A percentile compares a stretch with the other conserved stretches of the same genome.
Evolutionary conservation across 2,329 filamentous ascomycete genomes (phyloP).

Genomic region (Neoarthrinium moseri): DNA sequence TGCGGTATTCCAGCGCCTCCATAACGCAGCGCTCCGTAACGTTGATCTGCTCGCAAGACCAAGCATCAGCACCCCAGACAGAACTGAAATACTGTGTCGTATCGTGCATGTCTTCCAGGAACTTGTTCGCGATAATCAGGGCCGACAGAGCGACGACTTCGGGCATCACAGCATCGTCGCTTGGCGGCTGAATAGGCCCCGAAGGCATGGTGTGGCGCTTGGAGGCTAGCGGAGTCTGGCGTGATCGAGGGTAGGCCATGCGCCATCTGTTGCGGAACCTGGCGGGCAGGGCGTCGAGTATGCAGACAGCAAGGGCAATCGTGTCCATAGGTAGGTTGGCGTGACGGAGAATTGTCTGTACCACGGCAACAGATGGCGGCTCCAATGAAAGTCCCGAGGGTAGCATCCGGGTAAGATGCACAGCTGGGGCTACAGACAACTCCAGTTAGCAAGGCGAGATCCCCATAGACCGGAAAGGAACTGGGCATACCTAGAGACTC

Average conservation of each 20-base stretch:
- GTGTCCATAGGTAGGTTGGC: slow-evolving; percentile 59
- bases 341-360: slow-evolving; percentile 60
- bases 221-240: slow-evolving; percentile 18
- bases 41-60: slow-evolving; percentile 63
- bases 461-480: background rate
- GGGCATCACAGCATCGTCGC: slow-evolving; percentile 61
- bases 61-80: slow-evolving; percentile 53
- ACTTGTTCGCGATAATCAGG: slow-evolving; percentile 64
- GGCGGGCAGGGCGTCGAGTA: slow-evolving; percentile 63
- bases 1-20: slow-evolving; percentile 62
- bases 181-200: slow-evolving; percentile 31
- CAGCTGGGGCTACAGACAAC: slow-evolving; percentile 53
- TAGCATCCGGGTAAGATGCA: slow-evolving; percentile 65
- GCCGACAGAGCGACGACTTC: slow-evolving; percentile 64
- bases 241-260: slow-evolving; percentile 51
- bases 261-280: slow-evolving; percentile 65
- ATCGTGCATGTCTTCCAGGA: slow-evolving; percentile 58
- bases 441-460: slow-evolving; percentile 22
- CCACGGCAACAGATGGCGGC: slow-evolving; percentile 54
- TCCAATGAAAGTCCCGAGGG: slow-evolving; percentile 62
- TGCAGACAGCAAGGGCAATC: slow-evolving; percentile 63
- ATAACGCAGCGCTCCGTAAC: slow-evolving; percentile 63
- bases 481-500: slow-evolving; percentile 39
- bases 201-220: slow-evolving; percentile 46
- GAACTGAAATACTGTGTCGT: slow-evolving; percentile 51